Conservation (phyloP, 371 early-diverging fungal genomes). For the Lichtheimia corymbifera region DNA sequence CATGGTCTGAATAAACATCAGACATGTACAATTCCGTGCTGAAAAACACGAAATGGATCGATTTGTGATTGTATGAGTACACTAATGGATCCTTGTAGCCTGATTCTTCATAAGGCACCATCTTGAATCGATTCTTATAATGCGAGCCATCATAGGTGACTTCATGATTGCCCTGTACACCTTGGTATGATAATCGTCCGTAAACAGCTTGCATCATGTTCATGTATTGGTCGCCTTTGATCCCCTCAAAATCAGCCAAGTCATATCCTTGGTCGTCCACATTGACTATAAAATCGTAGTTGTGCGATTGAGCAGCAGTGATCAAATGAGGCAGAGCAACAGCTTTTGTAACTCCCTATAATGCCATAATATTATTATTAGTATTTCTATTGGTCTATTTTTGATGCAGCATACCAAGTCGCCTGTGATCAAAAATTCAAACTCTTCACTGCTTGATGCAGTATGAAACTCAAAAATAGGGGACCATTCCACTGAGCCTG, state of each 20-base stretch:
- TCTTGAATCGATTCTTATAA: constrained; percentile 42
- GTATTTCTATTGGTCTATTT: background rate
- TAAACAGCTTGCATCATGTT: constrained; percentile 41
- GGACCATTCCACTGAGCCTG: constrained; percentile 22
- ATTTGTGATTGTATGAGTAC: constrained; percentile 47
- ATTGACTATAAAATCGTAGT: constrained; percentile 42
- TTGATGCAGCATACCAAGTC: constrained; percentile 34
- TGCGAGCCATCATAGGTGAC: constrained; percentile 41
- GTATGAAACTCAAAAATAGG: constrained; percentile 42
- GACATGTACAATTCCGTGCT: constrained; percentile 42
- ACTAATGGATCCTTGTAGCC: constrained; percentile 31
- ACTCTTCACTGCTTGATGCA: constrained; percentile 24
- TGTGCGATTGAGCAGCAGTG: constrained; percentile 28
- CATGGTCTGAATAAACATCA: constrained; percentile 10
- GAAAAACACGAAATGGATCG: constrained; percentile 43
- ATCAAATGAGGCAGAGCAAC: constrained; percentile 36
- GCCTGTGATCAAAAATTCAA: constrained; percentile 41
- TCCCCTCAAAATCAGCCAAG: constrained; percentile 42
- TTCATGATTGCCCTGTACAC: constrained; percentile 48
- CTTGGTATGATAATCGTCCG: constrained; percentile 39
- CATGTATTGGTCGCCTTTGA: constrained; percentile 48
- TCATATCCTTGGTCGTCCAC: constrained; percentile 47
- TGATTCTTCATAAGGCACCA: constrained; percentile 38
- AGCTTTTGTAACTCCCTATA: constrained; percentile 42
- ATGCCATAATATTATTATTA: background rate